Conservation (phyloP, 2,329 filamentous ascomycete genomes). For the Fusarium staphyleae region DNA sequence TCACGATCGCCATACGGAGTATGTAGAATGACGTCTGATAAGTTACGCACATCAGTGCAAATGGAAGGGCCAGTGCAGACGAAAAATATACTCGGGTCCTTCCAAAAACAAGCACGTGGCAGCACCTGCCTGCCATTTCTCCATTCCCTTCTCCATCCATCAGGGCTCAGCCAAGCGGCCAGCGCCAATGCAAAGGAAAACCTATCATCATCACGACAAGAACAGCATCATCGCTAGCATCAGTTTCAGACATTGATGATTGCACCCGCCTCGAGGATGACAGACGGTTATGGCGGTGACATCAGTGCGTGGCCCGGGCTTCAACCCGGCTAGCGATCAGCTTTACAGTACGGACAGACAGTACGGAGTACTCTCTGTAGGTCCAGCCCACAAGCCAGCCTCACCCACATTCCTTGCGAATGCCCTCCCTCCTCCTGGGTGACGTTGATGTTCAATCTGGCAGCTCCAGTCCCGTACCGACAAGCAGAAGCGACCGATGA, state of each 20-base stretch:
- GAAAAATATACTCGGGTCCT: slow-evolving; percentile 14
- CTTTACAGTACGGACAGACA: too few relatives aligned
- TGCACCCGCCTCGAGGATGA: not conserved
- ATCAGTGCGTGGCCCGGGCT: slow-evolving; percentile 3
- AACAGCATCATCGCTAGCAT: slow-evolving; percentile 6
- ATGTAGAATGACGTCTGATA: not conserved
- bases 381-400: slow-evolving; percentile 17
- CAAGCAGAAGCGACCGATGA: slow-evolving; percentile 4
- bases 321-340: not conserved
- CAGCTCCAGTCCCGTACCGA: not conserved
- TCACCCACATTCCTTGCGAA: slow-evolving; percentile 23
- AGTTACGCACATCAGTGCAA: not conserved
- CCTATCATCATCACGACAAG: slow-evolving; percentile 1
- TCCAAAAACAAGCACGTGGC: slow-evolving; percentile 29
- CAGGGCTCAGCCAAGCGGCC: slow-evolving; percentile 21
- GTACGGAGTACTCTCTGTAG: too few relatives aligned
- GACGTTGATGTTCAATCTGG: not conserved
- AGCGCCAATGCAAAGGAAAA: not conserved
- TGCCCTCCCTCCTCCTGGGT: not conserved
- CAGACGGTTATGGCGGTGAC: not conserved
- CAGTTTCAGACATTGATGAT: not conserved
- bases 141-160: not conserved
- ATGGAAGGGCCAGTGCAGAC: slow-evolving; percentile 7
- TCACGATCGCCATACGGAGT: not conserved
- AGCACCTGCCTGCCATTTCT: slow-evolving; percentile 5